These are phyloP conservation scores for Fusarium buxicola DNA, from an alignment of 2,329 filamentous ascomycete genomes.

Conservation along the genomic window DNA sequence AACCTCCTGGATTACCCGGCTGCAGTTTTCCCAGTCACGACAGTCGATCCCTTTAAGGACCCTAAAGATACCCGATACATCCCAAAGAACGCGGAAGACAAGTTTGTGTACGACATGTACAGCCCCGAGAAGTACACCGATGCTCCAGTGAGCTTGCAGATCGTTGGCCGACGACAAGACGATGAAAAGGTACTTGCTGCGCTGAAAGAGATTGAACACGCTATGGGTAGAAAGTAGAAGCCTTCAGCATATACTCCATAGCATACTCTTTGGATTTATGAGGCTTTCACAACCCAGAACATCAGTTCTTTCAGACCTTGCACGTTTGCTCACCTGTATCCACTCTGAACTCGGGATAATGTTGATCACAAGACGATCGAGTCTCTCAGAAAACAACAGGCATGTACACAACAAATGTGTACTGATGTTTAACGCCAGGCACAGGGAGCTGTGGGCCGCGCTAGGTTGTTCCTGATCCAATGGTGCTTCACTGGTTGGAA, in stretches of 20 bases:
- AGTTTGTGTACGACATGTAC: constrained; percentile 47
- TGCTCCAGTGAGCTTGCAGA: constrained; percentile 45
- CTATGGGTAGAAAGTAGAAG: constrained; percentile 34
- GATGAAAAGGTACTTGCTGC: constrained; percentile 49
- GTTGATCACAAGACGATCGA: no score
- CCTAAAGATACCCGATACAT: constrained; percentile 39
- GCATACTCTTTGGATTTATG: no score
- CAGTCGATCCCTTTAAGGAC: constrained; percentile 45
- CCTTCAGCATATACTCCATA: neutral
- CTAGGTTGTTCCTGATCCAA: no score
- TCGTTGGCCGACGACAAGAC: constrained; percentile 46
- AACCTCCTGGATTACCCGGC: constrained; percentile 76
- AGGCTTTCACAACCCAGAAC: no score
- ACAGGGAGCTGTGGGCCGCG: no score
- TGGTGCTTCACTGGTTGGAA: no score
- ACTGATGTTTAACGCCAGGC: no score
- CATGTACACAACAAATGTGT: no score
- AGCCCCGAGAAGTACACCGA: constrained; percentile 41
- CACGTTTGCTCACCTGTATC: no score
- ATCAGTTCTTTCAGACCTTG: no score
- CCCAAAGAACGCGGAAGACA: constrained; percentile 46
- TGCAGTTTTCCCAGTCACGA: constrained; percentile 67
- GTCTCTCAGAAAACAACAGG: no score
- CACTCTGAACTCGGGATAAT: no score
- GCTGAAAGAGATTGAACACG: constrained; percentile 41